A percentile compares a stretch with the other conserved stretches of the same genome.
Evolutionary conservation across 2,329 filamentous ascomycete species (phyloP).

Genomic region (Ophiostoma fasciatum): DNA sequence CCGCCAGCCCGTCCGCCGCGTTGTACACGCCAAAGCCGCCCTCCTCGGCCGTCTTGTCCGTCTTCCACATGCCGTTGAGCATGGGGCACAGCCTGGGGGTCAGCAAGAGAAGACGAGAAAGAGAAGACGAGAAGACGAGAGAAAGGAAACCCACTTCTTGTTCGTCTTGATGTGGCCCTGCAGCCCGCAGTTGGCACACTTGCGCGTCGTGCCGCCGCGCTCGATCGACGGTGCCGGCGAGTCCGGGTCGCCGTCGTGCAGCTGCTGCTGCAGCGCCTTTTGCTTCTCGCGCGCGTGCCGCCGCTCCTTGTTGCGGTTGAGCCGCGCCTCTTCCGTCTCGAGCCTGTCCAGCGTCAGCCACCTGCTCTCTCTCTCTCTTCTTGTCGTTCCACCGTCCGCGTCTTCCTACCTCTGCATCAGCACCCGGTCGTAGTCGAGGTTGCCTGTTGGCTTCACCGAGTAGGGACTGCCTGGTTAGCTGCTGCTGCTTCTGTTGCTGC

Average conservation of each 20-base stretch:
- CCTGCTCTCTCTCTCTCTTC: too few species aligned
- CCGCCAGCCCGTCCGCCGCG: slow-evolving; percentile 7
- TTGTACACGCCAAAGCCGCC: slow-evolving; percentile 42
- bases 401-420: slow-evolving; percentile 42
- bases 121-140: slow-evolving; percentile 20
- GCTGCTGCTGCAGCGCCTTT: slow-evolving; percentile 47
- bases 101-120: slow-evolving; percentile 12
- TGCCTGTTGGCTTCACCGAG: slow-evolving; percentile 47
- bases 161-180: slow-evolving; percentile 98
- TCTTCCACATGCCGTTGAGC: slow-evolving; percentile 68
- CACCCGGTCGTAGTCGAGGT: slow-evolving; percentile 49
- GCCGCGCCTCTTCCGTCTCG: slow-evolving; percentile 57
- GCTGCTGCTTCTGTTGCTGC: too few species aligned
- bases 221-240: slow-evolving; percentile 36
- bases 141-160: slow-evolving; percentile 53
- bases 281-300: slow-evolving; percentile 81
- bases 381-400: too few species aligned
- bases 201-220: slow-evolving; percentile 60
- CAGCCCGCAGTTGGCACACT: slow-evolving; percentile 95
- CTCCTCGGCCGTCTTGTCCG: slow-evolving; percentile 40
- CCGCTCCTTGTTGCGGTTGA: slow-evolving; percentile 84
- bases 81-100: slow-evolving; percentile 49
- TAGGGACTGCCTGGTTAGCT: slow-evolving; percentile 44
- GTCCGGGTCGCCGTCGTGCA: slow-evolving; percentile 27
- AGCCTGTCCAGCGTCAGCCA: too few species aligned